phyloP scores from a whole-genome alignment of 2,329 filamentous ascomycete genomes.

The Fusarium equiseti region DNA sequence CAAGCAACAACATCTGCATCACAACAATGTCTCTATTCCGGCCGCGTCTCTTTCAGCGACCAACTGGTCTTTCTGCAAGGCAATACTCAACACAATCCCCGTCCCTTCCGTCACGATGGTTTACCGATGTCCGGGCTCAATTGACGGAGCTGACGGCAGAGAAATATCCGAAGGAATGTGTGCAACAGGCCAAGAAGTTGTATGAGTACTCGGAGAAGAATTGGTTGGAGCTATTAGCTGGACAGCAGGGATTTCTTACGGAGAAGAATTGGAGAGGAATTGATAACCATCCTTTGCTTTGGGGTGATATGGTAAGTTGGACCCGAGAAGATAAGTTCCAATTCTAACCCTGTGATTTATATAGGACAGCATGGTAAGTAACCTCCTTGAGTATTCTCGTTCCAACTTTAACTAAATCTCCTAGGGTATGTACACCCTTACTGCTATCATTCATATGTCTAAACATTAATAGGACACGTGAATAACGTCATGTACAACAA shows the following conservation, averaged over 20 bases:
- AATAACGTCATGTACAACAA: slow-evolving; percentile 40
- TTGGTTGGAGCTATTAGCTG: slow-evolving; percentile 29
- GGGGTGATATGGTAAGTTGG: slow-evolving; percentile 37
- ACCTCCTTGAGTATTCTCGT: fast-evolving
- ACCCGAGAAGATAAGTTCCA: background rate
- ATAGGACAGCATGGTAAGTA: slow-evolving; percentile 35
- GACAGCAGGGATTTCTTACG: slow-evolving; percentile 20
- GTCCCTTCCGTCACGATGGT: slow-evolving; percentile 26
- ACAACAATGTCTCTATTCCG: background rate
- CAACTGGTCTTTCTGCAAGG: background rate
- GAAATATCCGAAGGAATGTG: slow-evolving; percentile 1
- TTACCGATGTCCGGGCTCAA: slow-evolving; percentile 23
- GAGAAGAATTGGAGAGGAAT: slow-evolving; percentile 29
- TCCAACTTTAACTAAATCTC: fast-evolving
- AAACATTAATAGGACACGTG: slow-evolving; percentile 19
- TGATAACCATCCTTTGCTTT: slow-evolving; percentile 27
- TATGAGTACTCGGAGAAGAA: background rate
- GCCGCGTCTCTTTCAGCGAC: background rate
- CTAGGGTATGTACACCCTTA: background rate
- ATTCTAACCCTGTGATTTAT: background rate
- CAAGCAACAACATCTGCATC: background rate
- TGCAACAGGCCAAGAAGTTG: background rate
- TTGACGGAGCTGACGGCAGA: background rate
- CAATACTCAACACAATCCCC: background rate
- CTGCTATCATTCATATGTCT: fast-evolving